phyloP scores from a whole-genome alignment of 768 basidiomycete species.

The Chalciporus chontae region DNA sequence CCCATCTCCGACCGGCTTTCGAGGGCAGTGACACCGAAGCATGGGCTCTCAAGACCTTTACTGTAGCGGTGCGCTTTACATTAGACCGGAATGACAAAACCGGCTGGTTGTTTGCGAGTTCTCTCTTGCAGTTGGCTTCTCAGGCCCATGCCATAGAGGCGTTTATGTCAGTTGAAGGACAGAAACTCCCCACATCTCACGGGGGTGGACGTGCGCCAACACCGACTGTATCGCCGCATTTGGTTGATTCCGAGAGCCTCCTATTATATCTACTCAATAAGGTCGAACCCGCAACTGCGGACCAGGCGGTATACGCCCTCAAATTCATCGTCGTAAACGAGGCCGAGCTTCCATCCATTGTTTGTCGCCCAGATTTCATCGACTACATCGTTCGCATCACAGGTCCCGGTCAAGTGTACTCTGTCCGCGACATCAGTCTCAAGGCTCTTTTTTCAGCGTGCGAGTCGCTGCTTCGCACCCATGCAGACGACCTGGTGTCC shows the following conservation, averaged over 20 bases:
- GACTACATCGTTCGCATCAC: constrained; percentile 4
- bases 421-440: neutral
- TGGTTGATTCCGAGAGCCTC: neutral
- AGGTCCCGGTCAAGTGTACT: neutral
- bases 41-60: constrained; percentile 1
- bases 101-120: constrained; percentile 1
- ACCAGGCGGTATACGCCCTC: constrained; percentile 2
- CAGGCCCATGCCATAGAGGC: too few relatives aligned
- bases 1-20: neutral
- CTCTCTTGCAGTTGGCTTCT: constrained; percentile 1
- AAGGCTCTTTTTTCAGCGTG: constrained; percentile 1
- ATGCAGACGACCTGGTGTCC: neutral
- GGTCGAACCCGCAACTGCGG: neutral
- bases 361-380: constrained; percentile 1
- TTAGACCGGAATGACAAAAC: neutral
- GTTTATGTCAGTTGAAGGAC: too few relatives aligned
- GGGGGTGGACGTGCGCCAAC: neutral
- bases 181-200: neutral
- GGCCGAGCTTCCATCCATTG: neutral
- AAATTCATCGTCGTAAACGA: constrained; percentile 1
- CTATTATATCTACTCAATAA: constrained; percentile 2
- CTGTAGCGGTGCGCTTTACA: neutral
- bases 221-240: too few relatives aligned
- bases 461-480: neutral
- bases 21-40: neutral